Percentiles rank a stretch among this genome's conserved stretches.
Conservation (phyloP, 768 basidiomycete genomes). For the Hemileccinum rubropunctum region DNA sequence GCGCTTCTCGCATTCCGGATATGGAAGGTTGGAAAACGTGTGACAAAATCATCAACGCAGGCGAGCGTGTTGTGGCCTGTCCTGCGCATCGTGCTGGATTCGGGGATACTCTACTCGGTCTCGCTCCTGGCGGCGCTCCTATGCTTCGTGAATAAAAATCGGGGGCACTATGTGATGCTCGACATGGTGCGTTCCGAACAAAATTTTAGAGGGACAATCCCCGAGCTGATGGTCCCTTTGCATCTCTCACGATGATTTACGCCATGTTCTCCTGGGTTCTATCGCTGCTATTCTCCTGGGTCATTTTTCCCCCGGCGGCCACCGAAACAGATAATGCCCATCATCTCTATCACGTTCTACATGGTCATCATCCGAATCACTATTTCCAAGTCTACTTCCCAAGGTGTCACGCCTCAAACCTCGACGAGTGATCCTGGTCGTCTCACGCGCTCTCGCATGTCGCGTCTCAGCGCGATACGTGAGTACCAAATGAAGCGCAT, state of each 20-base stretch:
- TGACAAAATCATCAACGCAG: neutral
- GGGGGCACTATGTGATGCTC: conserved; percentile 19
- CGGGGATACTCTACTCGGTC: conserved; percentile 21
- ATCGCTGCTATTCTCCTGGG: neutral
- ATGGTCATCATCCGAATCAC: conserved; percentile 25
- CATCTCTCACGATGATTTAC: too few species aligned
- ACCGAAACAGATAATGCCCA: conserved; percentile 17
- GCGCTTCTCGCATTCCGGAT: conserved; percentile 26
- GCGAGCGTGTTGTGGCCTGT: conserved; percentile 14
- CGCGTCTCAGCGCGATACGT: neutral
- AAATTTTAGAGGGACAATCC: neutral
- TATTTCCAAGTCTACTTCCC: conserved; percentile 2
- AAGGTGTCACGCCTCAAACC: neutral
- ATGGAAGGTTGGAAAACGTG: conserved; percentile 17
- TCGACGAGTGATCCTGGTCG: neutral
- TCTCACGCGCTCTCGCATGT: neutral
- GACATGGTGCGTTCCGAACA: conserved; percentile 18
- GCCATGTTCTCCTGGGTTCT: too few species aligned
- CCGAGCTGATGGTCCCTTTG: neutral
- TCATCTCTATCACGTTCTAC: conserved; percentile 26
- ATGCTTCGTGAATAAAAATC: conserved; percentile 21
- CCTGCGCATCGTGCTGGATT: conserved; percentile 23
- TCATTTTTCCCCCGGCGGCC: neutral
- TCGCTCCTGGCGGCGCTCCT: conserved; percentile 21
- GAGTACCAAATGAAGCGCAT: conserved; percentile 4